Evolutionary conservation across 164 flowering plant genomes (phyloP).

Genomic region (Malania oleifera): DNA sequence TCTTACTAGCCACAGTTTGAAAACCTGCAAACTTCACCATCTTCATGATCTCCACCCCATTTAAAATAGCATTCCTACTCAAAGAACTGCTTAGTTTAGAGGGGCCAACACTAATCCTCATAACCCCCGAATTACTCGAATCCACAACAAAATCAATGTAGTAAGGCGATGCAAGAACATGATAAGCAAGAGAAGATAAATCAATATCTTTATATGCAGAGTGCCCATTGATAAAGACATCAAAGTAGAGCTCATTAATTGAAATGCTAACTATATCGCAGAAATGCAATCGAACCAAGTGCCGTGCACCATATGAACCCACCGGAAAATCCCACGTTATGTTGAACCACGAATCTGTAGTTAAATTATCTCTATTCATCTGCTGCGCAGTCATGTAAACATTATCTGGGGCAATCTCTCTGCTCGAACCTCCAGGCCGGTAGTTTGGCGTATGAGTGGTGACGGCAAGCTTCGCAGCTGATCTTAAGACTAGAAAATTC

Average conservation of each 20-base stretch:
- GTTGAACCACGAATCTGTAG: slow-evolving; percentile 35
- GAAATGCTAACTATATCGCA: slow-evolving; percentile 72
- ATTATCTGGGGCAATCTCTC: slow-evolving; percentile 65
- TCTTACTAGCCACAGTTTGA: slow-evolving; percentile 18
- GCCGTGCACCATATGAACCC: slow-evolving; percentile 14
- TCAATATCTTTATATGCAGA: slow-evolving; percentile 51
- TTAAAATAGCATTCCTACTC: slow-evolving; percentile 58
- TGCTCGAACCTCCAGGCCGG: slow-evolving; percentile 37
- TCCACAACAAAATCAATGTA: slow-evolving; percentile 57
- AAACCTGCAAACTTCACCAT: slow-evolving; percentile 26
- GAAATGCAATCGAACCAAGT: slow-evolving; percentile 79
- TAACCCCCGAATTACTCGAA: slow-evolving; percentile 27
- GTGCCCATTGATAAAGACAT: slow-evolving; percentile 52
- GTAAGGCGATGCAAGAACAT: slow-evolving; percentile 50
- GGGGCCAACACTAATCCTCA: slow-evolving; percentile 62
- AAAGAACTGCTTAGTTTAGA: slow-evolving; percentile 36
- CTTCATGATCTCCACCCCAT: slow-evolving; percentile 86
- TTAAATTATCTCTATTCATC: slow-evolving; percentile 47
- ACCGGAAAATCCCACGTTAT: slow-evolving; percentile 71
- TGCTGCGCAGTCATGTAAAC: slow-evolving; percentile 81
- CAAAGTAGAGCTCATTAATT: slow-evolving; percentile 46
- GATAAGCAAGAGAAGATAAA: slow-evolving; percentile 40
- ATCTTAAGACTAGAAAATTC: slow-evolving; percentile 37
- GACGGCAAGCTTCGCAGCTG: slow-evolving; percentile 44
- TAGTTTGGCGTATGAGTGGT: slow-evolving; percentile 37